Base-by-base conservation (phyloP, 228 moss, liverwort and hornwort species). In the Sphagnum magellanicum region DNA sequence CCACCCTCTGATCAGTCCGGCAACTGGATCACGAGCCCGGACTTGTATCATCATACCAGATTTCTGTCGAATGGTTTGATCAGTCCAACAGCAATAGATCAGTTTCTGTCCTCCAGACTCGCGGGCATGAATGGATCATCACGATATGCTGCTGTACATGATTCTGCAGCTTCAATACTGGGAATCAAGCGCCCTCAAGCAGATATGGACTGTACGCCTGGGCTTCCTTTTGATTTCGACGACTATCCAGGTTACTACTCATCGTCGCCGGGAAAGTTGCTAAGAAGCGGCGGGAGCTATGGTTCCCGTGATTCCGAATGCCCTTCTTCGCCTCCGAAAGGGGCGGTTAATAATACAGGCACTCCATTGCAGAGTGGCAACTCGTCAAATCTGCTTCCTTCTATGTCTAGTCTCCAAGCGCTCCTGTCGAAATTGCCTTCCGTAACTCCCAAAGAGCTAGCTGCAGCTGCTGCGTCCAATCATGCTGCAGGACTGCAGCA, bases 351-450 rank as follows among this genome's bases (percentile, higher is more conserved):
- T 4, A 83, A 83, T 61, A 68, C 76, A 46, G 73, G 78, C 5
- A 78, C 72, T 50, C 73, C 72, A 5, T 75, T 74, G 3, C 73
- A 61, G 66, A 16, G 4, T 1, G 8, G 8, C 8, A 16, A n/a
- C 63, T 7, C 61, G 66, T 14, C 76, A 12, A 55, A 78, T 5
- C 15, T 82, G 48, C 75, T 82, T 52, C 82, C 79, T 1, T 79
- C 79, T 8, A 83, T 83, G 83, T 83, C 83, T 2, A 83, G 83
- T 64, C 67, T 83, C 59, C 83, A 83, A 6, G 79, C 79, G 49
- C 77, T 83, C 48, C 63, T 83, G 9, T 83, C 83, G 8, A 83
- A 83, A 67, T 64, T 83, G 12, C 83, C 79, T 14, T 83, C 79
- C 7, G 83, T 83, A 6, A 83, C 79, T 16, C 63, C 79, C 10